Percentiles rank a stretch among this genome's conserved stretches.
Conservation (phyloP, 257 asterid species). For the Jaltomata sinuosa region DNA sequence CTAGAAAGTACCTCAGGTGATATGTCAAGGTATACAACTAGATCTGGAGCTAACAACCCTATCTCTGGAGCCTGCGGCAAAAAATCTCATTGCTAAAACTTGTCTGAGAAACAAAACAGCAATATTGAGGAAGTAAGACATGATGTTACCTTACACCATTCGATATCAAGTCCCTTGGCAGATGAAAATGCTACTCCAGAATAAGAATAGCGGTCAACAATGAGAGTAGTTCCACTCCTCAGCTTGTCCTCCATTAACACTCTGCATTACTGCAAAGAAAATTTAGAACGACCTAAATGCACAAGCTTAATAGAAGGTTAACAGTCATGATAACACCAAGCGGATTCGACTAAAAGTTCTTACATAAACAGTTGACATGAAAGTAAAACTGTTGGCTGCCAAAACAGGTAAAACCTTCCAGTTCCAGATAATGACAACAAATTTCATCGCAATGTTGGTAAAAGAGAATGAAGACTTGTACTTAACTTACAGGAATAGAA, state of each 20-base stretch:
- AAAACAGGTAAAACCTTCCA: not conserved
- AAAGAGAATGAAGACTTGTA: not conserved
- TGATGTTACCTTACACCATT: slow-evolving; percentile 69
- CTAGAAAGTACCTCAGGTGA: slow-evolving; percentile 60
- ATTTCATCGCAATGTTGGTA: not conserved
- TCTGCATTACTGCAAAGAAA: not conserved
- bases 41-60: slow-evolving; percentile 88
- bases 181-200: slow-evolving; percentile 91
- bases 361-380: not conserved
- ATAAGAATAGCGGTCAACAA: slow-evolving; percentile 71
- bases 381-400: not conserved
- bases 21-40: slow-evolving; percentile 80
- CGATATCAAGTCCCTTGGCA: slow-evolving; percentile 78
- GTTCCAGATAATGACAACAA: not conserved
- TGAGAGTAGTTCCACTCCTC: slow-evolving; percentile 67
- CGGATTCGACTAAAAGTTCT: not conserved
- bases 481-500: not conserved
- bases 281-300: not conserved
- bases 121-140: not conserved
- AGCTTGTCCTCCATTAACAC: slow-evolving; percentile 63
- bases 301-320: not conserved
- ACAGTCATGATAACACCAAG: not conserved
- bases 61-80: slow-evolving; percentile 70
- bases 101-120: not conserved
- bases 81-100: not conserved